Base-by-base conservation (phyloP, 257 asterid species). In the Solanum lignicaule region DNA sequence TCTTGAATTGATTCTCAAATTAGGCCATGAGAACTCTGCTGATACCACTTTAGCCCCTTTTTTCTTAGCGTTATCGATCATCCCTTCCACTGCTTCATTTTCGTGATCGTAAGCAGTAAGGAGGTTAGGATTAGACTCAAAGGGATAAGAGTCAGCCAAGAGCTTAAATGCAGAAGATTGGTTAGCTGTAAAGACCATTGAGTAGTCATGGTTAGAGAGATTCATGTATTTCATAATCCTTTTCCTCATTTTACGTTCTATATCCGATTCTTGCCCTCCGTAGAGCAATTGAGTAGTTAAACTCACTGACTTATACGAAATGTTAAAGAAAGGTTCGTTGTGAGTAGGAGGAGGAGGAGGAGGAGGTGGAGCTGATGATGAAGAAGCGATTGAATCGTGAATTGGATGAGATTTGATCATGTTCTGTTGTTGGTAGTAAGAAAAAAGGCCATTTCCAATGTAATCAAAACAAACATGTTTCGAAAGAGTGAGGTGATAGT, bases 1-100 rank as follows among this genome's bases (percentile, higher is more conserved):
- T 55, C 88, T 87, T 9, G 95, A 92, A 72, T 94, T 91, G 41
- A 94, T 79, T 60, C 91, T 90, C 88, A 96, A 87, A 85, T 87
- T 89, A 35, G 98, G 99, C 99, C 98, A 96, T 11, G 94, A 88
- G 58, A 96, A 93, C 41, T 87, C 88, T n/a, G 98, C 99, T 6
- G 98, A 88, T 14, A 62, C 88, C 33, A 87, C 36, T 33, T 87
- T 86, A 3, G 94, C 96, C 1, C 98, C 95, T 85, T 90, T 91
- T 13, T 65, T 89, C 36, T 48, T 86, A 1, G 95, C 93, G 41
- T 88, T 88, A 11, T 91, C 92, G 4, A 88, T 48, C 98, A 96
- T 91, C 21, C 89, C 86, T 72, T 92, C 91, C 6, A 90, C 91
- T 25, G 96, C 95, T 83, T 96, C 98, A 84, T 91, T 91, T 48